Percentiles rank a stretch among this genome's conserved stretches.
phyloP scores from a whole-genome alignment of 495 filamentous ascomycete species.

The Parmelia sp. region DNA sequence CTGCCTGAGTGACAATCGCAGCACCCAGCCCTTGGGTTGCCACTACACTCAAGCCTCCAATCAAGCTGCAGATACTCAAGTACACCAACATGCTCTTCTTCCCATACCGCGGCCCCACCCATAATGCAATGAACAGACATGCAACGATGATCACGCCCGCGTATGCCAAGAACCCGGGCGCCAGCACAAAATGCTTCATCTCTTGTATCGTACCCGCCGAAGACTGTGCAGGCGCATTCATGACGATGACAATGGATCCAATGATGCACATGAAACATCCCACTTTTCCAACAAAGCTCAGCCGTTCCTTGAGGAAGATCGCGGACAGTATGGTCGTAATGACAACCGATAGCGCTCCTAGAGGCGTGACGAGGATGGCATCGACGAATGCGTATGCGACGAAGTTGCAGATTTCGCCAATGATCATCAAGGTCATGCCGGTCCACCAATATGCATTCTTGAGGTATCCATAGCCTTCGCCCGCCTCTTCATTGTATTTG shows the following conservation, averaged over 20 bases:
- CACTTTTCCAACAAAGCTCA: constrained; percentile 93
- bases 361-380: constrained; percentile 89
- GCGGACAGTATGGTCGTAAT: constrained; percentile 89
- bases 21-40: constrained; percentile 90
- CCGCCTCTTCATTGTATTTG: constrained; percentile 94
- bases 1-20: constrained; percentile 80
- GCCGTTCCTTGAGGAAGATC: constrained; percentile 90
- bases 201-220: constrained; percentile 85
- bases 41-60: constrained; percentile 92
- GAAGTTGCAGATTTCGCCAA: constrained; percentile 97
- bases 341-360: constrained; percentile 93
- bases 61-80: constrained; percentile 87
- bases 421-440: constrained; percentile 95
- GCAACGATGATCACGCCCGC: constrained; percentile 76
- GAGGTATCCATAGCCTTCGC: constrained; percentile 95
- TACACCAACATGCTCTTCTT: constrained; percentile 98
- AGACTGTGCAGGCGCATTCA: constrained; percentile 85
- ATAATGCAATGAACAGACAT: constrained; percentile 64
- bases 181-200: constrained; percentile 82
- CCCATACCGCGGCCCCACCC: constrained; percentile 83
- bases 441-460: constrained; percentile 95
- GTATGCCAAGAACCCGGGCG: constrained; percentile 81
- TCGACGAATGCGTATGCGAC: constrained; percentile 96
- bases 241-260: constrained; percentile 84
- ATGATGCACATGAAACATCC: constrained; percentile 94